Percentiles rank a stretch among this genome's conserved stretches.
phyloP scores from a whole-genome alignment of 768 basidiomycete genomes.

The Rhodocollybia butyracea region DNA sequence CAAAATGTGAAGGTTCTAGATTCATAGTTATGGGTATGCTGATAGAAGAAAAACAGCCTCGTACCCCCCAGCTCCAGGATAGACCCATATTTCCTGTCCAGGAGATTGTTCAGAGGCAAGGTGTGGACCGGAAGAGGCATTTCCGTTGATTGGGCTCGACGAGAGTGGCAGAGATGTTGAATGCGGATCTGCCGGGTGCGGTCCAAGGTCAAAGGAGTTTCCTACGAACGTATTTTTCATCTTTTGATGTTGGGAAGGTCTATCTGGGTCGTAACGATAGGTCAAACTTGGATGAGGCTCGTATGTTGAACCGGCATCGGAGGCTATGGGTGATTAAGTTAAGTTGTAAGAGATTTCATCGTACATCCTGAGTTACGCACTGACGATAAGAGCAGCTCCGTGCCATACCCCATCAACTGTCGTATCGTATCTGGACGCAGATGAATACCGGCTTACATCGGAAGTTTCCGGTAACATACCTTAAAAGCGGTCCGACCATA shows the following conservation, averaged over 20 bases:
- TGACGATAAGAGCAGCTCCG: conserved; percentile 86
- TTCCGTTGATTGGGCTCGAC: conserved; percentile 18
- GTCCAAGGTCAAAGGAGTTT: conserved; percentile 54
- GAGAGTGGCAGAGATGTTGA: conserved; percentile 37
- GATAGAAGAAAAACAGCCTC: conserved; percentile 16
- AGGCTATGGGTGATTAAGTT: conserved; percentile 39
- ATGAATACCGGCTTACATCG: conserved; percentile 2
- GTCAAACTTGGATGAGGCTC: conserved; percentile 68
- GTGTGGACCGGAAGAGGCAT: conserved; percentile 26
- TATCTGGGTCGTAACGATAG: conserved; percentile 72
- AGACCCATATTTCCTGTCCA: conserved; percentile 75
- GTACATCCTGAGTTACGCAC: conserved; percentile 40
- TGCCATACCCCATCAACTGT: conserved; percentile 81
- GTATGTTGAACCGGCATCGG: conserved; percentile 76
- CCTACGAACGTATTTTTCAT: conserved; percentile 16
- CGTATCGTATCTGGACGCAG: conserved; percentile 70
- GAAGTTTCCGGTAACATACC: conserved; percentile 24
- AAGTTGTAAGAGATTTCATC: background rate
- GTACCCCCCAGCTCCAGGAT: conserved; percentile 53
- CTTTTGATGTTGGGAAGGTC: conserved; percentile 13
- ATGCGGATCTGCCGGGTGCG: conserved; percentile 75
- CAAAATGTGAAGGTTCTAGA: conserved; percentile 87
- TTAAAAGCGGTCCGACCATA: conserved; percentile 87
- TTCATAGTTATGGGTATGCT: background rate
- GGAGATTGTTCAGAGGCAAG: conserved; percentile 38